Conservation (phyloP, 73 alveolate species). For the Paramecium primaurelia region DNA sequence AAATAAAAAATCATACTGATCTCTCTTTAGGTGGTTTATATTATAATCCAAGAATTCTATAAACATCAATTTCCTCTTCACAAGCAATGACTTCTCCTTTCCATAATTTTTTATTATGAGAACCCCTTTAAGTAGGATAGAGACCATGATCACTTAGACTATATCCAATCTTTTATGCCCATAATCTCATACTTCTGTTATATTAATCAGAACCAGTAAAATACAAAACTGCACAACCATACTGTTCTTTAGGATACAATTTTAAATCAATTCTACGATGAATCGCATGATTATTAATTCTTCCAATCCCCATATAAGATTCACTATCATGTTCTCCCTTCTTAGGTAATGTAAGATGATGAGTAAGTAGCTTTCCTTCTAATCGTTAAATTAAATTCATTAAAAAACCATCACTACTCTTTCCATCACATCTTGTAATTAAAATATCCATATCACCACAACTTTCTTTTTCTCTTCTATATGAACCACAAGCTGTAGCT, state of each 20-base stretch:
- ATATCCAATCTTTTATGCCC: conserved; percentile 87
- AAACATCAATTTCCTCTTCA: conserved; percentile 90
- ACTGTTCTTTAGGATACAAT: conserved; percentile 81
- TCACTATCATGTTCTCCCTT: conserved; percentile 68
- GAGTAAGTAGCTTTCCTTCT: conserved; percentile 74
- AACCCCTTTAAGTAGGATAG: conserved; percentile 66
- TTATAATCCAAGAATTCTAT: conserved; percentile 73
- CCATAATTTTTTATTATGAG: conserved; percentile 58
- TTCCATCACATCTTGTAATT: conserved; percentile 83
- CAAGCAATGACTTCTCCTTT: conserved; percentile 76
- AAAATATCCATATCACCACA: conserved; percentile 97
- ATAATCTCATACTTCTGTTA: conserved; percentile 90
- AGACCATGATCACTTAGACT: conserved; percentile 90
- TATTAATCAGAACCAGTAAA: conserved; percentile 95
- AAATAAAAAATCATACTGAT: conserved; percentile 71
- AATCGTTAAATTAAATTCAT: conserved; percentile 72
- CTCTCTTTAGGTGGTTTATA: conserved; percentile 90
- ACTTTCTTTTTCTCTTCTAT: conserved; percentile 90
- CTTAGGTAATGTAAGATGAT: conserved; percentile 73
- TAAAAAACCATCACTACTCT: conserved; percentile 75
- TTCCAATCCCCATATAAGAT: conserved; percentile 88
- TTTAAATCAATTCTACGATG: conserved; percentile 93
- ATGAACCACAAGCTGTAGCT: conserved; percentile 87
- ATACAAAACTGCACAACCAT: conserved; percentile 90
- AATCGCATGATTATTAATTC: conserved; percentile 59